Conservation (phyloP, 2,329 filamentous ascomycete genomes). For the Pseudocercospora pini-densiflorae region DNA sequence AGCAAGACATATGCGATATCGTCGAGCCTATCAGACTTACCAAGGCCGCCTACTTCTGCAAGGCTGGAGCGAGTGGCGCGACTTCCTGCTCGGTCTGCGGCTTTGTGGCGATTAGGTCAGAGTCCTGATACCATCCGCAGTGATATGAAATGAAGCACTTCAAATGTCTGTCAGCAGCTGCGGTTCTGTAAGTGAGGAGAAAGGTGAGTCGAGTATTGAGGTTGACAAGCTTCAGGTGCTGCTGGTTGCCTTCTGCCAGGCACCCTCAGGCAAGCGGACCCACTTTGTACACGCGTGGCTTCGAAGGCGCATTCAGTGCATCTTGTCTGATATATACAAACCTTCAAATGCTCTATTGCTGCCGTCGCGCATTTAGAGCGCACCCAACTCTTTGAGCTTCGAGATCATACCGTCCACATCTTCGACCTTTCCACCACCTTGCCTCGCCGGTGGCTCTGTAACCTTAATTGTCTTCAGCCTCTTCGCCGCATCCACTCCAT, state of each 20-base stretch:
- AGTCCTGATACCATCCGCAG: not conserved
- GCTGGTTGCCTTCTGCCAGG: constrained; percentile 9
- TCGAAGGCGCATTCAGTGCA: constrained; percentile 1
- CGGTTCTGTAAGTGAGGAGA: not conserved
- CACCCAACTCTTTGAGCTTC: constrained; percentile 95
- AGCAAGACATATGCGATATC: not conserved
- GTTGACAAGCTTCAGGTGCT: not conserved
- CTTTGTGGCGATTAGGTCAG: not conserved
- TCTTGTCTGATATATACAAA: constrained; percentile 14
- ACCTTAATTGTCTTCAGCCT: constrained; percentile 91
- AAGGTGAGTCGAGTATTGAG: not conserved
- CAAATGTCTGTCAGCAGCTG: not conserved
- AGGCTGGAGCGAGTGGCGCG: not conserved
- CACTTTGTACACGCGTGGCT: constrained; percentile 1
- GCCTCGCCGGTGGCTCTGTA: constrained; percentile 79
- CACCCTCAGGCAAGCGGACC: constrained; percentile 14
- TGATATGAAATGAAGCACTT: not conserved
- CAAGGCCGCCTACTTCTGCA: not conserved
- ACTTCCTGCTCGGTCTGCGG: not conserved
- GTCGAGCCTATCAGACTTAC: not conserved
- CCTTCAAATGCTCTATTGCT: not conserved
- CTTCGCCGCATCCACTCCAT: constrained; percentile 73
- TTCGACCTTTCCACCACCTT: constrained; percentile 96
- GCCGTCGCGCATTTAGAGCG: constrained; percentile 62
- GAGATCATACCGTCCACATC: constrained; percentile 92